Evolutionary conservation across 2,329 filamentous ascomycete species (phyloP), one percentile per base, ranked within the genome.

Genomic region (Trichoderma atrobrunneum): DNA sequence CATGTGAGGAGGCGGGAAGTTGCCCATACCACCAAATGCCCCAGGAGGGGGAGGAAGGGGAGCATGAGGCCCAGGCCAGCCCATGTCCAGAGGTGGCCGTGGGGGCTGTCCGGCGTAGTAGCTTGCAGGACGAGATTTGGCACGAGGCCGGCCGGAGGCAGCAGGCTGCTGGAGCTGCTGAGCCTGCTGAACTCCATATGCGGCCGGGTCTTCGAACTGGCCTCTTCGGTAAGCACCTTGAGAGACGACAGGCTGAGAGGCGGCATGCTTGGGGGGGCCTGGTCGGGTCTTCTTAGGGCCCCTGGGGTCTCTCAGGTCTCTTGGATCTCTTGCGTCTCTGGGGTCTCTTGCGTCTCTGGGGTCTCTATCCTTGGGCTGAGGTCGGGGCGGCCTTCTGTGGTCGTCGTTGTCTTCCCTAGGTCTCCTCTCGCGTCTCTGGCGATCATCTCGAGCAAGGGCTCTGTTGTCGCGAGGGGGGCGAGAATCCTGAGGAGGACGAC

Each of bases 111-210:
- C 80, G 36, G 36, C 36, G 43, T 82, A 82, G 73, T 82, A 82
- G 73, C 79, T 83, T 26, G 79, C 78, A 34, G 81, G 80, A 24
- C 81, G 76, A 30, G 79, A 77, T 43, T 78, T 77, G 36, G 80
- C 79, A 60, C 80, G 78, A 21, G 80, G 81, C 28, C 80, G 74
- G 54, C 74, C 76, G 5, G 80, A 77, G 10, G 75, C 72, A 4
- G 80, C 80, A 62, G 81, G 77, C 65, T 81, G 80, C 69, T 80
- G 78, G 36, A 81, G 74, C 48, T 78, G 77, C 65, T 80, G 78
- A 34, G 81, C 74, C 36, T 81, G 80, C 69, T 80, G 78, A 39
- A 81, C 74, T 51, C 78, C 80, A 72, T 82, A 83, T 72, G 75
- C 80, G n/a, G 80, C 77, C 18, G 80, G 79, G 48, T 81, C 78